These are phyloP conservation scores for Podospora tetraspora DNA, from an alignment of 495 filamentous ascomycete species.

Conservation along the genomic window DNA sequence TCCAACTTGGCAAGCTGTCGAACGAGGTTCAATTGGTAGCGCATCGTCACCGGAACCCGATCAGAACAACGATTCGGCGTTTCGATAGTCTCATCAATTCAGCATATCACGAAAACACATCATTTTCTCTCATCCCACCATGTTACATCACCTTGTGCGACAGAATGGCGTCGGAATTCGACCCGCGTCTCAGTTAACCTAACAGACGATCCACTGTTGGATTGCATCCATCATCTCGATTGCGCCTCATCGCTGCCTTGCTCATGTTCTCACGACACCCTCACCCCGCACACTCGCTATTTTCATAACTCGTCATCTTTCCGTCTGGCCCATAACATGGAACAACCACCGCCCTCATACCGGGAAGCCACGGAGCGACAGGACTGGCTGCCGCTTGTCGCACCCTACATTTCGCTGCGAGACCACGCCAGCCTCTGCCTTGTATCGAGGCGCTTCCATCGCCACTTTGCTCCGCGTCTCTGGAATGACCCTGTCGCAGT, in stretches of 20 bases:
- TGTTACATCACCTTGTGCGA: neutral
- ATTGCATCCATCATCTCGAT: neutral
- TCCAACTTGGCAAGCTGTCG: neutral
- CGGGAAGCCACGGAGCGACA: constrained; percentile 31
- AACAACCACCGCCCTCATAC: constrained; percentile 38
- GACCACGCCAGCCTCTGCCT: constrained; percentile 39
- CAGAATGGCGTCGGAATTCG: neutral
- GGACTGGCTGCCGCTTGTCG: constrained; percentile 44
- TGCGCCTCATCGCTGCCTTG: neutral
- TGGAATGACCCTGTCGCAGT: constrained; percentile 43
- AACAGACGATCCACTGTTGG: neutral
- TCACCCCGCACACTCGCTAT: neutral
- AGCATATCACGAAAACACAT: neutral
- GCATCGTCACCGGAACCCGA: neutral
- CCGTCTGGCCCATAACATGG: neutral
- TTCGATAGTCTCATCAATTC: neutral
- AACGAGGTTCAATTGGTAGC: neutral
- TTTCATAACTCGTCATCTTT: neutral
- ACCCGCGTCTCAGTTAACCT: neutral
- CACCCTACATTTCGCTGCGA: constrained; percentile 28
- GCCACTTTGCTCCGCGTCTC: constrained; percentile 40
- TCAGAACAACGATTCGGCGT: neutral
- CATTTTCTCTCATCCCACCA: neutral
- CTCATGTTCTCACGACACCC: neutral
- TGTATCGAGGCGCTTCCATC: constrained; percentile 38